Conservation (phyloP, 371 early-diverging fungal genomes). For the Ecytonucleospora hepatopenaei region DNA sequence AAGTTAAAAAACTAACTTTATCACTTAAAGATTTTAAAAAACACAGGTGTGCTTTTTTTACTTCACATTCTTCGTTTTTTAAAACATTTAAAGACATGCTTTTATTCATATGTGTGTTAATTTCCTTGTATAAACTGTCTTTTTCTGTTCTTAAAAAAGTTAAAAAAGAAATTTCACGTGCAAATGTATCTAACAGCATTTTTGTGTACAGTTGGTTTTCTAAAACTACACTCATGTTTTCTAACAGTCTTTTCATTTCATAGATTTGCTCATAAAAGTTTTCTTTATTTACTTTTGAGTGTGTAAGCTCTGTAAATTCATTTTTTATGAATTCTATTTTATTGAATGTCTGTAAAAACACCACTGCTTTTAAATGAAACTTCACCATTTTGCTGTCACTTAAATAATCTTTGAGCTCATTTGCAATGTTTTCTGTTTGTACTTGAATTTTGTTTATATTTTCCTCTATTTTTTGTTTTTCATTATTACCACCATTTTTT, state of each 20-base stretch:
- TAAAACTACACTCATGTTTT: constrained; percentile 13
- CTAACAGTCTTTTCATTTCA: constrained; percentile 27
- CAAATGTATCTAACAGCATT: constrained; percentile 22
- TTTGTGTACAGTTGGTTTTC: constrained; percentile 7
- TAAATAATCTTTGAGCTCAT: constrained; percentile 14
- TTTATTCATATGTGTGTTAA: not conserved
- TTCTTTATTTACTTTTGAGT: constrained; percentile 26
- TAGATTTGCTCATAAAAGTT: constrained; percentile 20
- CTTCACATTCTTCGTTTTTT: constrained; percentile 17
- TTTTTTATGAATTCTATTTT: constrained; percentile 41
- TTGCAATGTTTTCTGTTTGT: not conserved
- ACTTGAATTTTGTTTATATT: constrained; percentile 4
- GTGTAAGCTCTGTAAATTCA: constrained; percentile 30
- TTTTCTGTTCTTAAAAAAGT: constrained; percentile 26
- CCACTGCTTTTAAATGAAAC: constrained; percentile 7
- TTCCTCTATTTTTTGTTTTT: constrained; percentile 7
- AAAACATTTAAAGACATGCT: not conserved
- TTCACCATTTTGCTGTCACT: not conserved
- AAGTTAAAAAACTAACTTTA: not conserved
- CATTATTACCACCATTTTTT: not conserved
- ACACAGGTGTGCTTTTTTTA: constrained; percentile 10
- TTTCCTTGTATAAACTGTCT: constrained; percentile 6
- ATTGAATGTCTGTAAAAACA: constrained; percentile 34
- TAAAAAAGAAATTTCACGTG: constrained; percentile 8
- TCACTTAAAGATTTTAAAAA: constrained; percentile 5